Conservation (phyloP, 1,139 yeast genomes). For the Yamadazyma siamensis region DNA sequence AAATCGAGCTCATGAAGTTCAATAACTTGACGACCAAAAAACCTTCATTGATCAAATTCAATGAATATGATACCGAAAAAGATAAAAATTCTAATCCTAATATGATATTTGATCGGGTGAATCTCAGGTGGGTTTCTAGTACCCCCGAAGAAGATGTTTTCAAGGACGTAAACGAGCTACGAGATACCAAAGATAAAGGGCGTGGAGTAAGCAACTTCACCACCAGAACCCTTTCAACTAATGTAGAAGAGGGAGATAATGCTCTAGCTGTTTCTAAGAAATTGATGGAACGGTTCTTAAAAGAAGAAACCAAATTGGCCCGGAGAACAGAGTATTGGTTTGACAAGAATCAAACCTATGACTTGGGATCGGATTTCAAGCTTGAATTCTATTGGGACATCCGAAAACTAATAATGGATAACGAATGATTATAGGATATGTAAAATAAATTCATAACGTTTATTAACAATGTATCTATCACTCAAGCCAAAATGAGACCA, state of each 20-base stretch:
- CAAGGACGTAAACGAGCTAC: constrained; percentile 20
- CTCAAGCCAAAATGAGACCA: constrained; percentile 14
- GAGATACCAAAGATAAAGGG: constrained; percentile 4
- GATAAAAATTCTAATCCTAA: constrained; percentile 27
- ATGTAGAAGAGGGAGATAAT: constrained; percentile 21
- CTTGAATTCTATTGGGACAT: constrained; percentile 52
- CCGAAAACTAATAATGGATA: constrained; percentile 49
- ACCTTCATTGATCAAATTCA: constrained; percentile 34
- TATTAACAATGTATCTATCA: constrained; percentile 1
- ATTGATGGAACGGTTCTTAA: constrained; percentile 37
- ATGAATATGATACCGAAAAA: constrained; percentile 21
- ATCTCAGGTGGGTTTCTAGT: constrained; percentile 53
- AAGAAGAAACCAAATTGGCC: constrained; percentile 50
- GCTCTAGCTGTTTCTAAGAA: constrained; percentile 44
- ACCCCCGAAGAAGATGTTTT: constrained; percentile 46
- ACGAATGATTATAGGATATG: constrained; percentile 13
- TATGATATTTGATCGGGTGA: constrained; percentile 61
- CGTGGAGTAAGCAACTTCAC: constrained; percentile 30
- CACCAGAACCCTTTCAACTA: constrained; percentile 34
- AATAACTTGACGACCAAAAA: constrained; percentile 27
- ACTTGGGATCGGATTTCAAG: constrained; percentile 19
- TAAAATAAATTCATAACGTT: neutral
- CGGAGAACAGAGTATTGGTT: constrained; percentile 55
- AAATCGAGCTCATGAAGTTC: constrained; percentile 50
- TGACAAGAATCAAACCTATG: constrained; percentile 33